Evolutionary conservation across 2,329 filamentous ascomycete genomes (phyloP).

Genomic region (Xylariaceae sp.): DNA sequence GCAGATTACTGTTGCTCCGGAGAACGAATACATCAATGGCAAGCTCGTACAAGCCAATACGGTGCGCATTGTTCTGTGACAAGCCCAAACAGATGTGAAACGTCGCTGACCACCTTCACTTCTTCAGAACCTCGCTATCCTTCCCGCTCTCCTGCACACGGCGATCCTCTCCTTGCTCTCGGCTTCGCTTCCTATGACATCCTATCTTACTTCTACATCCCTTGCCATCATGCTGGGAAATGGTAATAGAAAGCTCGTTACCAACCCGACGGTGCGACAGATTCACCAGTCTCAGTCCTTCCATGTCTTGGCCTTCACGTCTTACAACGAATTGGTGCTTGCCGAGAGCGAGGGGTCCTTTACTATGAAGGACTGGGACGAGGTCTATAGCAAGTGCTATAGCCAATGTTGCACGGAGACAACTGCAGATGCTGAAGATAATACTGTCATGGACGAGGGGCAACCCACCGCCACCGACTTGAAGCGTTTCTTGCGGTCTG

Average conservation of each 20-base stretch:
- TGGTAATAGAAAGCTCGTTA: constrained; percentile 40
- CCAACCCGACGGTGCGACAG: constrained; percentile 59
- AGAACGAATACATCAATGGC: constrained; percentile 58
- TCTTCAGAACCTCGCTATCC: constrained; percentile 65
- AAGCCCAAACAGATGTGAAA: background rate
- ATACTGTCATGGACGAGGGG: constrained; percentile 42
- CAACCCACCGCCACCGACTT: constrained; percentile 44
- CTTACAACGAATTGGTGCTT: constrained; percentile 65
- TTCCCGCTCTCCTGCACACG: constrained; percentile 79
- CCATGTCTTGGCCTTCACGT: constrained; percentile 81
- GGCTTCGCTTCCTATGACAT: constrained; percentile 72
- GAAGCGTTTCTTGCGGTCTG: constrained; percentile 56
- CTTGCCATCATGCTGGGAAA: constrained; percentile 51
- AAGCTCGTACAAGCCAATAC: constrained; percentile 56
- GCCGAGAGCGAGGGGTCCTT: constrained; percentile 80
- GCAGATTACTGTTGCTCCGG: constrained; percentile 66
- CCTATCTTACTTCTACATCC: constrained; percentile 61
- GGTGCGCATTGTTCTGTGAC: constrained; percentile 40
- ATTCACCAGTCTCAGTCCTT: constrained; percentile 61
- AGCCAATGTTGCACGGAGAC: constrained; percentile 54
- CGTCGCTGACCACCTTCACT: constrained; percentile 21
- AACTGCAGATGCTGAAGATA: constrained; percentile 37
- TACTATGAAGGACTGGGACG: constrained; percentile 68
- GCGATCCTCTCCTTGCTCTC: constrained; percentile 73
- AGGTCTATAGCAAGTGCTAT: constrained; percentile 59